A percentile compares a stretch with the other conserved stretches of the same genome.
phyloP scores from a whole-genome alignment of 352 stramenopile genomes.

The Pythium utonaiense region DNA sequence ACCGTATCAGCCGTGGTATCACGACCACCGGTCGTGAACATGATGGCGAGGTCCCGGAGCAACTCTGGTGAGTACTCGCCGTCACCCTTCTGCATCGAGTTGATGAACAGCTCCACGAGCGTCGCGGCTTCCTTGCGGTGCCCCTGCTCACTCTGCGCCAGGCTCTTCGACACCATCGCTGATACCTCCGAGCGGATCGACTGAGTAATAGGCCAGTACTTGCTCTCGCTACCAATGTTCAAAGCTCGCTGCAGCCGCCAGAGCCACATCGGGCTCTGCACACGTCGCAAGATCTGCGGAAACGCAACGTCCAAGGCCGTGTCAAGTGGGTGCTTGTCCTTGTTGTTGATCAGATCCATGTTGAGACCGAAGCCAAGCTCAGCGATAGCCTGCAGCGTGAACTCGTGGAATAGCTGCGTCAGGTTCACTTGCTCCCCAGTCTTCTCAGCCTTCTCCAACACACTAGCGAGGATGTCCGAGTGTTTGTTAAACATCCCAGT shows the following conservation, averaged over 20 bases:
- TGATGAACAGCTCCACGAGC: constrained; percentile 24
- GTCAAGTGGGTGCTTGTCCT: constrained; percentile 9
- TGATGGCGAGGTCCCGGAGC: constrained; percentile 42
- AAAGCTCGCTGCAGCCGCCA: constrained; percentile 19
- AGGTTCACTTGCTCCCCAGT: constrained; percentile 10
- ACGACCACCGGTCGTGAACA: constrained; percentile 41
- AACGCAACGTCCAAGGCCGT: constrained; percentile 2
- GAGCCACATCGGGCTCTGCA: constrained; percentile 13
- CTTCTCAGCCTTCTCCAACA: constrained; percentile 1
- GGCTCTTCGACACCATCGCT: constrained; percentile 13
- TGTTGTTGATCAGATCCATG: constrained; percentile 14
- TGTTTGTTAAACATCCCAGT: constrained; percentile 17
- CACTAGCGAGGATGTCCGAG: background rate
- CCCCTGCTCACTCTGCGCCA: background rate
- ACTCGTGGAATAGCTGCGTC: constrained; percentile 16
- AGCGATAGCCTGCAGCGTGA: constrained; percentile 25
- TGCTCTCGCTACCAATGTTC: constrained; percentile 8
- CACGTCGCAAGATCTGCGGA: constrained; percentile 11
- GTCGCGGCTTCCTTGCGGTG: constrained; percentile 5
- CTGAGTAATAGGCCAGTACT: constrained; percentile 6
- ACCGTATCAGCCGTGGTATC: constrained; percentile 51
- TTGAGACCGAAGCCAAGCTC: constrained; percentile 25
- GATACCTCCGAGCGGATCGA: constrained; percentile 8
- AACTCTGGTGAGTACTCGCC: constrained; percentile 17
- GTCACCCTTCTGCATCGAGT: constrained; percentile 16